Evolutionary conservation across 352 stramenopile genomes (phyloP).

Genomic region (Pythium sukuiense): DNA sequence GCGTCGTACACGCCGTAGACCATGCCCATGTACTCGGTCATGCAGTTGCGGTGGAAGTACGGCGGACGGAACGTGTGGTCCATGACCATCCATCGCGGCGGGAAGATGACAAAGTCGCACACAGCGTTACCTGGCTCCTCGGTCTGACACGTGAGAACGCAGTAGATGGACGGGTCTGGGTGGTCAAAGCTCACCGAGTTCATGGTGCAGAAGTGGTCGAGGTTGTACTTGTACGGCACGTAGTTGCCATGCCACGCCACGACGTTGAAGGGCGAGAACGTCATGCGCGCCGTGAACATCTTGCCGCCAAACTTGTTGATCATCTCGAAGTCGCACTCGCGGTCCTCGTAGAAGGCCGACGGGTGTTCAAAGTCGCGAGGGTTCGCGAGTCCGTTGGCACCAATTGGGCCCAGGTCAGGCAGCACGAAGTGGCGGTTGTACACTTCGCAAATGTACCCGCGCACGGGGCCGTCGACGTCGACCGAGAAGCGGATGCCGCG

Average conservation of each 20-base stretch:
- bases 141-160: slow-evolving; percentile 94
- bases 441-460: slow-evolving; percentile 96
- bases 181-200: slow-evolving; percentile 97
- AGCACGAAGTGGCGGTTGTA: slow-evolving; percentile 95
- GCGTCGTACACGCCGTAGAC: slow-evolving; percentile 96
- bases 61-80: slow-evolving; percentile 93
- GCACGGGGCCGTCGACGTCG: slow-evolving; percentile 73
- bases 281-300: slow-evolving; percentile 84
- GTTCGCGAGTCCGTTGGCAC: slow-evolving; percentile 96
- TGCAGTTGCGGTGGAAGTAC: slow-evolving; percentile 97
- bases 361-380: slow-evolving; percentile 94
- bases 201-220: slow-evolving; percentile 94
- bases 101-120: slow-evolving; percentile 98
- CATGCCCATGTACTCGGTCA: slow-evolving; percentile 98
- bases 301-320: slow-evolving; percentile 90
- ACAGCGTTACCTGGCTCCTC: slow-evolving; percentile 93
- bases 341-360: slow-evolving; percentile 88
- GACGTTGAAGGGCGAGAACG: slow-evolving; percentile 95
- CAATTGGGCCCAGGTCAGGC: slow-evolving; percentile 94
- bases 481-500: slow-evolving; percentile 94
- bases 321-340: slow-evolving; percentile 69
- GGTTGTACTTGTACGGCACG: slow-evolving; percentile 96
- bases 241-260: slow-evolving; percentile 99
- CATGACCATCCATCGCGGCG: slow-evolving; percentile 94
- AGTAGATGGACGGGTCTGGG: slow-evolving; percentile 97